Evolutionary conservation across 768 basidiomycete species (phyloP).

Genomic region (Tubosaeta sp.): DNA sequence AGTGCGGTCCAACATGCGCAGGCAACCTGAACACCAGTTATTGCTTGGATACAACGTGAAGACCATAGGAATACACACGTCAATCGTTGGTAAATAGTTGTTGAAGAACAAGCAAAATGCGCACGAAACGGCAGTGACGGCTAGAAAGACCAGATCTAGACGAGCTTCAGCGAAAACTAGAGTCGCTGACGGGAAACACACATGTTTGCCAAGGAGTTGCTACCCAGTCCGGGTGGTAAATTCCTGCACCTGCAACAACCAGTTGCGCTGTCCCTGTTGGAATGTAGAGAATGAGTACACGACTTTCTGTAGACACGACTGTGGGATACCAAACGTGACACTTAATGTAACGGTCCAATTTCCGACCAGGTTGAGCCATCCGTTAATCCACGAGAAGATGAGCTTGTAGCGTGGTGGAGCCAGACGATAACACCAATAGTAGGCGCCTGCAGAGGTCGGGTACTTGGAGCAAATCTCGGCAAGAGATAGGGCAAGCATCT

Average conservation of each 20-base stretch:
- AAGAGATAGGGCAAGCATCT: conserved; percentile 48
- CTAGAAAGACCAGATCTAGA: conserved; percentile 54
- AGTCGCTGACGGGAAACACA: conserved; percentile 17
- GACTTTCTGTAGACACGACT: neutral
- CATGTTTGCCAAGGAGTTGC: conserved; percentile 60
- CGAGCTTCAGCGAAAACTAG: conserved; percentile 1
- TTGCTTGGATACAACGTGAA: neutral
- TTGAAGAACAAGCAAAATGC: conserved; percentile 56
- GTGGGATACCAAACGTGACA: conserved; percentile 49
- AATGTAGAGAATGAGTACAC: neutral
- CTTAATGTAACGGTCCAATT: conserved; percentile 68
- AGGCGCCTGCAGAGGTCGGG: conserved; percentile 58
- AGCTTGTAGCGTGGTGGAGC: conserved; percentile 49
- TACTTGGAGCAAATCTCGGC: conserved; percentile 59
- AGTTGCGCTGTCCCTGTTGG: conserved; percentile 53
- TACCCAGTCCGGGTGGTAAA: conserved; percentile 56
- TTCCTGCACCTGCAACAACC: conserved; percentile 52
- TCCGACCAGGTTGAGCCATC: conserved; percentile 66
- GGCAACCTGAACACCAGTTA: conserved; percentile 37
- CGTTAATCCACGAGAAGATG: conserved; percentile 59
- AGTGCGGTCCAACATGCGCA: conserved; percentile 62
- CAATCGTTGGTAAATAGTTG: conserved; percentile 43
- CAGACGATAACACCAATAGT: conserved; percentile 64
- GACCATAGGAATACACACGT: conserved; percentile 32
- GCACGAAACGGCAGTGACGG: conserved; percentile 43